Evolutionary conservation across 345 rosid genomes (phyloP).

Genomic region (Physaria fendleri): DNA sequence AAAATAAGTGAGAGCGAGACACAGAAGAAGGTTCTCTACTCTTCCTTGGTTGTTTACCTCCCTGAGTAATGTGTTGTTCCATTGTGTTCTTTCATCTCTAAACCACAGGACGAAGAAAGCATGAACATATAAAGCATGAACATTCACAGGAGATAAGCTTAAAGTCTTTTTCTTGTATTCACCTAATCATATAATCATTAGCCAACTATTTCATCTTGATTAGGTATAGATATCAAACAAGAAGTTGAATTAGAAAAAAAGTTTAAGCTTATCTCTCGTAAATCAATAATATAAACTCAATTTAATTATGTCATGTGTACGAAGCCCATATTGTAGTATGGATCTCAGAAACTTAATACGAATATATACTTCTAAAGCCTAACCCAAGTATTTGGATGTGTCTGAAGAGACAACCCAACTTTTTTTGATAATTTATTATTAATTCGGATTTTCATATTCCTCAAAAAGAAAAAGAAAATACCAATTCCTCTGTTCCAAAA

Average conservation of each 20-base stretch:
- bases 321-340: too few species aligned
- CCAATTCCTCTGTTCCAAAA: too few species aligned
- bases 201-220: neutral
- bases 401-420: neutral
- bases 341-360: too few species aligned
- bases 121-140: slow-evolving; percentile 44
- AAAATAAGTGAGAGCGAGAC: slow-evolving; percentile 81
- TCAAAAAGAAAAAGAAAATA: too few species aligned
- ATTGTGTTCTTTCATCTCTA: neutral
- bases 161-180: neutral
- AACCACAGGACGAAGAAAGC: slow-evolving; percentile 66
- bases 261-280: slow-evolving; percentile 80
- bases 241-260: slow-evolving; percentile 90
- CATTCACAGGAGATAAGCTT: slow-evolving; percentile 51
- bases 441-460: neutral
- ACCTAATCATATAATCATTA: neutral
- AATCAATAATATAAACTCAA: too few species aligned
- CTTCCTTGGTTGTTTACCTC: neutral
- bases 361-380: too few species aligned
- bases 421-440: neutral
- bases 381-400: too few species aligned
- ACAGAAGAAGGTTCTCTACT: slow-evolving; percentile 59
- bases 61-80: neutral
- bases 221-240: slow-evolving; percentile 72
- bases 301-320: too few species aligned